A percentile compares a stretch with the other conserved stretches of the same genome.
These are phyloP conservation scores for Isatis tinctoria DNA, from an alignment of 345 rosid species.

Conservation along the genomic window DNA sequence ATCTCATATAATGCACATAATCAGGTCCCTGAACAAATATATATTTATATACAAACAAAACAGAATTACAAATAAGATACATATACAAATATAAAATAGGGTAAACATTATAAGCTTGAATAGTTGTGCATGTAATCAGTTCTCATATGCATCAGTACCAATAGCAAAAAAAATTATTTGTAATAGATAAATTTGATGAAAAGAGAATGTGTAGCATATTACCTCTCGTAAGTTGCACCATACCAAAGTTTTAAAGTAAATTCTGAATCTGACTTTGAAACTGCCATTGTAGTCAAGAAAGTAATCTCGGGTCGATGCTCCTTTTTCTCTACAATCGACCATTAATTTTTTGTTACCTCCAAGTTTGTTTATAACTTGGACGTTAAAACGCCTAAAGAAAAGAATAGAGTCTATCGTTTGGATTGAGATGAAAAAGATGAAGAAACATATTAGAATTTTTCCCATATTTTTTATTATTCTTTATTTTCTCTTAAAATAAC, in stretches of 20 bases:
- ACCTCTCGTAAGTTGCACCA: slow-evolving; percentile 14
- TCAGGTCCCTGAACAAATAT: neutral
- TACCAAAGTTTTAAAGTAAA: neutral
- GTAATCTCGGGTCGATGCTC: neutral
- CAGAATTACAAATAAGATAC: too few relatives aligned
- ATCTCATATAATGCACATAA: neutral
- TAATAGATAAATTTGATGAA: neutral
- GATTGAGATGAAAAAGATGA: neutral
- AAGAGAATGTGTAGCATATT: neutral
- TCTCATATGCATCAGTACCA: neutral
- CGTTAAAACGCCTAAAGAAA: neutral
- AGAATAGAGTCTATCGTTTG: neutral
- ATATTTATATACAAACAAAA: too few relatives aligned
- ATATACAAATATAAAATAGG: neutral
- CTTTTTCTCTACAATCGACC: neutral
- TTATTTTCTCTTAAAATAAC: neutral
- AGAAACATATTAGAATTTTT: neutral
- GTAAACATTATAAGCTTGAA: neutral
- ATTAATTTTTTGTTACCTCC: neutral
- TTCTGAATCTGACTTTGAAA: neutral
- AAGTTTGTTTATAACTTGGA: neutral
- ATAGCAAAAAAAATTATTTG: neutral
- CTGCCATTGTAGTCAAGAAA: neutral
- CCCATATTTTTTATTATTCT: neutral
- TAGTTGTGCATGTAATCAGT: neutral